Evolutionary conservation across 441 rosid genomes (phyloP), one percentile per base, ranked within the genome.

Genomic region (Mallotus japonicus): DNA sequence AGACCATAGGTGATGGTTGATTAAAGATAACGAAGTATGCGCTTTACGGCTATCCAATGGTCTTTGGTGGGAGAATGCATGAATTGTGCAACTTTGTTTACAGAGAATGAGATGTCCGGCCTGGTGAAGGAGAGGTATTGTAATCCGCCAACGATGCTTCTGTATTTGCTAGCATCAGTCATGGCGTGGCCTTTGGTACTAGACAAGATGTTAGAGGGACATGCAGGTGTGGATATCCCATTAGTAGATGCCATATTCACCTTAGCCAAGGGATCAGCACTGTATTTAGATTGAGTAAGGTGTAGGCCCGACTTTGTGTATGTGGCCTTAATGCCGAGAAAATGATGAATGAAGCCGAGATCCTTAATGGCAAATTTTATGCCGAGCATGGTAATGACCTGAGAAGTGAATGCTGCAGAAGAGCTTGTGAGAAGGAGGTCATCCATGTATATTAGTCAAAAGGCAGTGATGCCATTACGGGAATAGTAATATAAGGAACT

Each of bases 221-320:
- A 57, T 0, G 14, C 1, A 6, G 28, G 61, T 0, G 32, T 57
- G 0, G 61, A 57, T 0, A 57, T 20, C 0, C 10, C 10, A 57
- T 19, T 57, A 0, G 32, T 5, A 19, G 13, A 1, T 0, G 9
- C 34, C 32, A 57, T 57, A 5, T 57, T 57, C 0, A 32, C 61
- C 14, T 57, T 57, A 4, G 11, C 10, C 8, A 55, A 19, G 1
- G 17, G 4, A 1, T 55, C 9, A 3, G 4, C 0, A 5, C 6
- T 55, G 17, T 17, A 55, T 9, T 55, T 55, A 5, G 59, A 55
- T 12, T 16, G 22, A 16, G 59, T 55, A 14, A 55, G 59, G 8
- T 5, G 22, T 5, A 55, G 17, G 2, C 24, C 24, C 0, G 6
- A 5, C 2, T 4, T 1, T 0, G 3, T 16, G 0, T 0, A n/a